Evolutionary conservation across 805 yeast species (phyloP), one percentile per base, ranked within the genome.

Genomic region (Starmerella asiatica): DNA sequence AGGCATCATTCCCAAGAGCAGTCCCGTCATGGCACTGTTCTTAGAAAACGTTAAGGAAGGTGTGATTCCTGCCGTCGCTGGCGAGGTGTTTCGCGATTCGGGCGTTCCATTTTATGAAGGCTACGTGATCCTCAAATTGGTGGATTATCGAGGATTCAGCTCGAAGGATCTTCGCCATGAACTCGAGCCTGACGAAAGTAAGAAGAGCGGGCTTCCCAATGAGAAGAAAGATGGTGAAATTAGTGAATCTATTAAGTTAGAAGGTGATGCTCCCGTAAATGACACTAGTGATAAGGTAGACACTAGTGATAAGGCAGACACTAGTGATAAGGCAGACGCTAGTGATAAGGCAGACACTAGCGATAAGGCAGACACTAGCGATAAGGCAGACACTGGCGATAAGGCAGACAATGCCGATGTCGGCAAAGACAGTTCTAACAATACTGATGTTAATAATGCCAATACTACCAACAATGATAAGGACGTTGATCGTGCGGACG

Each of bases 31-130:
- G 36, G 79, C 77, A 41, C 47, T 77, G 46, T 91, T 91, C 52
- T 62, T 88, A 44, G 75, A 77, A 47, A 80, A 76, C 53, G 79
- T 88, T 9, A 77, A 85, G 14, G 65, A 72, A 40, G 93, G 88
- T 37, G 78, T 76, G 51, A 82, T 88, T 12, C 95, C 96, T 1
- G 80, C 83, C 30, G 83, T 93, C 12, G 75, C 88, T 55, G 75
- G 85, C 50, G 97, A 91, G 60, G 80, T 88, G 8, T 68, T 91
- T 33, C 75, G 80, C 53, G 97, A 88, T 57, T 82, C 88, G 28
- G 79, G 86, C 16, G 73, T 86, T 26, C 73, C 74, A 44, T 71
- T 84, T 39, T 88, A 83, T 56, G 96, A 91, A 55, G 96, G 96
- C 0, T 82, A 93, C 57, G 64, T 88, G 29, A 81, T 88, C 14